Percentiles rank a stretch among this genome's conserved stretches.
Evolutionary conservation across 495 filamentous ascomycete genomes (phyloP).

Genomic region (Penicillium samsonianum): DNA sequence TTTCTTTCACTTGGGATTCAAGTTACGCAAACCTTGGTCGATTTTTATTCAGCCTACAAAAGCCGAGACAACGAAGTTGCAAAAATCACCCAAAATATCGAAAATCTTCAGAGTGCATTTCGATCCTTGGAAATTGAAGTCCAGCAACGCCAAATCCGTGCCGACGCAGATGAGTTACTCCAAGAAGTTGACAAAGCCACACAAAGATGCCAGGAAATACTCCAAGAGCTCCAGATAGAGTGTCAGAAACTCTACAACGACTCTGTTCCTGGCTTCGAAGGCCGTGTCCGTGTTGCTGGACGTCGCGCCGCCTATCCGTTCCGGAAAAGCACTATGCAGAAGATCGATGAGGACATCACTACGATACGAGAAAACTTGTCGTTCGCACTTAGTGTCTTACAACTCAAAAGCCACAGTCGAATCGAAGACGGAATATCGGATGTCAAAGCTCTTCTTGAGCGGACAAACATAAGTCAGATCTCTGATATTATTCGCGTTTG

Average conservation of each 20-base stretch:
- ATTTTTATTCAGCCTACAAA: conserved; percentile 31
- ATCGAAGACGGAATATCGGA: conserved; percentile 21
- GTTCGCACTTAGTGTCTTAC: conserved; percentile 30
- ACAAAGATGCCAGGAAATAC: conserved; percentile 16
- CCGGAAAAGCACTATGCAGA: conserved; percentile 32
- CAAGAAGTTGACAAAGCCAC: conserved; percentile 19
- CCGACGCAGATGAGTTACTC: conserved; percentile 20
- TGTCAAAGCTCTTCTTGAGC: conserved; percentile 15
- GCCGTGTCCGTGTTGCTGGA: no score
- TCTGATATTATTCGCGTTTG: conserved; percentile 30
- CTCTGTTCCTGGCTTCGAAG: no score
- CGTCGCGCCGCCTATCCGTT: conserved; percentile 41
- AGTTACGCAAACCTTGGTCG: conserved; percentile 26
- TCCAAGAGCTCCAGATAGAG: conserved; percentile 33
- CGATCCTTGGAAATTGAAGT: conserved; percentile 22
- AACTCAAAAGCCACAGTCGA: conserved; percentile 21
- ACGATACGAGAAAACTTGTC: conserved; percentile 31
- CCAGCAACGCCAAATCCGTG: conserved; percentile 17
- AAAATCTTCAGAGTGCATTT: conserved; percentile 21
- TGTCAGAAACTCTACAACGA: conserved; percentile 25
- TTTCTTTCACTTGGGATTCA: conserved; percentile 35
- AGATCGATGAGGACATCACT: conserved; percentile 33
- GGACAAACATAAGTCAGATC: conserved; percentile 19
- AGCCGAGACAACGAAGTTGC: conserved; percentile 19
- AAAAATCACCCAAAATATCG: conserved; percentile 17